These are phyloP conservation scores for Trichoderma arundinaceum DNA, from an alignment of 2,329 filamentous ascomycete species.

Conservation along the genomic window DNA sequence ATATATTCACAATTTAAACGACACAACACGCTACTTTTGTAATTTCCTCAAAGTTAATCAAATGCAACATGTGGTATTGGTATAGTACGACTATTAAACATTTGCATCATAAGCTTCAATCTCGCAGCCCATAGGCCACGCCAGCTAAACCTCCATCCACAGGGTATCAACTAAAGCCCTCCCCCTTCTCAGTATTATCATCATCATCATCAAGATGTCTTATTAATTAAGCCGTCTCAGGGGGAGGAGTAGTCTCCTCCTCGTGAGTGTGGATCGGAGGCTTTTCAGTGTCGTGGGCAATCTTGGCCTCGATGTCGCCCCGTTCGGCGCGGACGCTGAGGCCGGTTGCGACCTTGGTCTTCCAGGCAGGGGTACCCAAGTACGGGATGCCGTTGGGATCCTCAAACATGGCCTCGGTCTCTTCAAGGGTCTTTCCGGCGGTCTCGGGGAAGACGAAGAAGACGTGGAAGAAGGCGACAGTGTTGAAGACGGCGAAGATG, in stretches of 20 bases:
- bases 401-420: conserved; percentile 57
- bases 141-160: not conserved
- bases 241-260: conserved; percentile 28
- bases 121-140: not conserved
- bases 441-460: conserved; percentile 65
- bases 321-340: conserved; percentile 36
- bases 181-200: not conserved
- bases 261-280: conserved; percentile 33
- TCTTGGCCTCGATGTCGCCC: conserved; percentile 40
- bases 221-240: not conserved
- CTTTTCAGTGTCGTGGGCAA: conserved; percentile 36
- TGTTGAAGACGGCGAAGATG: conserved; percentile 59
- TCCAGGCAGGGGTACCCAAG: conserved; percentile 44
- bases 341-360: conserved; percentile 39
- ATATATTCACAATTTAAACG: too few species aligned
- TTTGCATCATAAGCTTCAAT: conserved; percentile 18
- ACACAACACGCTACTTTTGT: too few species aligned
- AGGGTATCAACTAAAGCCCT: conserved; percentile 25
- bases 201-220: conserved; percentile 1
- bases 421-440: conserved; percentile 60
- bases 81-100: conserved; percentile 29
- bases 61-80: conserved; percentile 26
- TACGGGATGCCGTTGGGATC: conserved; percentile 43
- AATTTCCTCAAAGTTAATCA: not conserved
- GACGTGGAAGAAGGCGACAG: conserved; percentile 56